Evolutionary conservation across 495 filamentous ascomycete genomes (phyloP).

Genomic region (Bacidia gigantensis): DNA sequence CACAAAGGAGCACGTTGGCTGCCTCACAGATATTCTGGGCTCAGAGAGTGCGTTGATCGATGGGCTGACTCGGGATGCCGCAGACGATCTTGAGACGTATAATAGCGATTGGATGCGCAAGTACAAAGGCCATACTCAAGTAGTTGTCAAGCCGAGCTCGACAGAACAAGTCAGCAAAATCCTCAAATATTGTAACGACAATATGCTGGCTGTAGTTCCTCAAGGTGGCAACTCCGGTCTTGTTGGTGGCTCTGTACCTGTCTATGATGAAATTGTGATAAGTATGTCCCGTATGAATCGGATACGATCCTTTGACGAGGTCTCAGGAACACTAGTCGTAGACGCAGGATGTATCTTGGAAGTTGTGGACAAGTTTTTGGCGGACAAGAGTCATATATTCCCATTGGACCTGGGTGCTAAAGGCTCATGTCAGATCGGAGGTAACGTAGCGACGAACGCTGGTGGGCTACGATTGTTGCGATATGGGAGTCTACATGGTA

Average conservation of each 20-base stretch:
- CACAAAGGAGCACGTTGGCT: slow-evolving; percentile 60
- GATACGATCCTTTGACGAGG: slow-evolving; percentile 81
- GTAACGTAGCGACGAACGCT: slow-evolving; percentile 96
- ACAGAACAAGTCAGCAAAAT: slow-evolving; percentile 80
- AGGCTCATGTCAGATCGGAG: slow-evolving; percentile 92
- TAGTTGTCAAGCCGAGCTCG: slow-evolving; percentile 72
- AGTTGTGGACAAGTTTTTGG: slow-evolving; percentile 69
- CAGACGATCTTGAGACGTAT: slow-evolving; percentile 77
- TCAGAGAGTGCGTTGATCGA: slow-evolving; percentile 69
- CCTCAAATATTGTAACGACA: slow-evolving; percentile 83
- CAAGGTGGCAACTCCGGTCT: slow-evolving; percentile 95
- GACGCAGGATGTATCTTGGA: slow-evolving; percentile 90
- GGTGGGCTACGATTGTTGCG: slow-evolving; percentile 80
- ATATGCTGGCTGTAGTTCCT: slow-evolving; percentile 84
- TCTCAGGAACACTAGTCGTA: slow-evolving; percentile 77
- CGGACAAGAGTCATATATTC: slow-evolving; percentile 69
- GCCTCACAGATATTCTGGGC: slow-evolving; percentile 66
- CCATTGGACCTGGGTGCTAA: slow-evolving; percentile 93
- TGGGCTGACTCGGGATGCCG: slow-evolving; percentile 55
- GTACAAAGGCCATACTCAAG: slow-evolving; percentile 76
- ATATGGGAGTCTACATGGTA: slow-evolving; percentile 91
- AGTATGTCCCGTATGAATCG: slow-evolving; percentile 76
- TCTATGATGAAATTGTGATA: slow-evolving; percentile 96
- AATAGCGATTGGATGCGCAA: slow-evolving; percentile 99
- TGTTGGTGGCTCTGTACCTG: slow-evolving; percentile 86